Base-by-base conservation (phyloP, 2,329 filamentous ascomycete genomes). In the Aspergillus felis region DNA sequence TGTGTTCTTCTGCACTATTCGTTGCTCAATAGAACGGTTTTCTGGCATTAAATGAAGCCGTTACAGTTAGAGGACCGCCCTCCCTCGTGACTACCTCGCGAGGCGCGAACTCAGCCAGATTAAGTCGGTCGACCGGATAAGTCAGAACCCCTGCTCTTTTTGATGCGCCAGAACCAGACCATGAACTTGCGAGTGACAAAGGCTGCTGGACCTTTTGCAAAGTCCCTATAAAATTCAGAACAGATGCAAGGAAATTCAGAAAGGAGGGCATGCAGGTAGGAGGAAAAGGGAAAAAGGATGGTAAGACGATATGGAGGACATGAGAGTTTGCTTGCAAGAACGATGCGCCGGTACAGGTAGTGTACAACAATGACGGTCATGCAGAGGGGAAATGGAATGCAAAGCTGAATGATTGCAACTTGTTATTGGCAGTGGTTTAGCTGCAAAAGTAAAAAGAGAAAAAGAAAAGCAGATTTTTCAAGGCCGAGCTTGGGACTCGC, bases 341-440 rank as follows among this genome's bases (percentile, higher is more conserved):
- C 51, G 47, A 67, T 61, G 65, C 62, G 66, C 63, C 66, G 60
- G 60, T 59, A 58, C 47, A 52, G 55, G 55, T 72, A 72, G 64
- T 72, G 64, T 72, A 72, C 70, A 71, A 67, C 68, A 66, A 51
- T 61, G 44, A 47, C 58, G 62, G 66, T 68, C 69, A 73, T 69
- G 71, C 66, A 71, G 61, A 60, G 52, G 63, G 42, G 55, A 58
- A 59, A 59, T 56, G 58, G 56, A 55, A 65, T 67, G 60, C 63
- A 65, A 59, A 58, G 57, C 10, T 62, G 53, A 57, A 53, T 48
- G 60, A 61, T 62, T 55, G 56, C 60, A 60, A 61, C 57, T 52
- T 58, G 53, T 57, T 46, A 56, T 62, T 57, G 57, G 50, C 35
- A 54, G 54, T 63, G 62, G 64, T 64, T 65, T 65, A 57, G 61